phyloP scores from a whole-genome alignment of 257 asterid species.

The Solanum acaule region DNA sequence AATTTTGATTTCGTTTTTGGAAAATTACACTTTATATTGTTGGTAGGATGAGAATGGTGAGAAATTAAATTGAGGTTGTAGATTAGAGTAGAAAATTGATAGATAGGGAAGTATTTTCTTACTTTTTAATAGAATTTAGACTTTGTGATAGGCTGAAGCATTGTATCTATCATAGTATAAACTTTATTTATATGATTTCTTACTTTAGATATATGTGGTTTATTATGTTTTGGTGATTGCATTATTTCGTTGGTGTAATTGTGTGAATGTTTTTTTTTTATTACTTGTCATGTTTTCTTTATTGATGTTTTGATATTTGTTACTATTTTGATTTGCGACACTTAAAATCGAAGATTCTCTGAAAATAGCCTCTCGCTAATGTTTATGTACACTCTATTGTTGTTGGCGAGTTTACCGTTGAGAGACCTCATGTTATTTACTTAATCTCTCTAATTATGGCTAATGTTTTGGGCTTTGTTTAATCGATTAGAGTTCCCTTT shows the following conservation, averaged over 20 bases:
- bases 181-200: too few relatives aligned
- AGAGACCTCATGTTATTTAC: not conserved
- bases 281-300: too few relatives aligned
- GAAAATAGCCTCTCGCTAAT: too few relatives aligned
- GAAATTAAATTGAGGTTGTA: not conserved
- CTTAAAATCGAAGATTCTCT: accelerated
- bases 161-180: too few relatives aligned
- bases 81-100: accelerated
- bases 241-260: too few relatives aligned
- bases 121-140: accelerated
- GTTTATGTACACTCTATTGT: too few relatives aligned
- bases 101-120: accelerated
- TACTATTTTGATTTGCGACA: too few relatives aligned
- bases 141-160: too few relatives aligned
- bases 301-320: accelerated
- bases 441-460: not conserved
- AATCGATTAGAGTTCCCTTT: not conserved
- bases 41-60: not conserved
- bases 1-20: accelerated
- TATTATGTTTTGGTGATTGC: too few relatives aligned
- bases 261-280: too few relatives aligned
- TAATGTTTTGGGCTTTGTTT: not conserved
- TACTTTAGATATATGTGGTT: too few relatives aligned
- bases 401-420: not conserved
- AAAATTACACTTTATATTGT: too few relatives aligned